These are phyloP conservation scores for Ustilago shanxiensis DNA, from an alignment of 1,284 basidiomycete genomes.

Conservation along the genomic window DNA sequence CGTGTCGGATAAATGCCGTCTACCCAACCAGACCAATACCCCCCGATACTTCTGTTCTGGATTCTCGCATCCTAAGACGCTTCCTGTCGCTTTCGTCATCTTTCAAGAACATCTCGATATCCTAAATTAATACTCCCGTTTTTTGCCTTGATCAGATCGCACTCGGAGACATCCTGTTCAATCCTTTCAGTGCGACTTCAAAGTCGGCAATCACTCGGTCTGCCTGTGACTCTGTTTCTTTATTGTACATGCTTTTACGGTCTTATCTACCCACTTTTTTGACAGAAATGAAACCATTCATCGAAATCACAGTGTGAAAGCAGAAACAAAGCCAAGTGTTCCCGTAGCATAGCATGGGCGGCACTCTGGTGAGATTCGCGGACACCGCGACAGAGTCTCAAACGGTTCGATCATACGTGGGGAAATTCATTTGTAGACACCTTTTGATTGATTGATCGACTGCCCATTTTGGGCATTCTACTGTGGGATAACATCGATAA, in stretches of 20 bases:
- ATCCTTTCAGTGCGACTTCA: constrained; percentile 1
- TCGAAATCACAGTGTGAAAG: not conserved
- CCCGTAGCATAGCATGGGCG: too few relatives aligned
- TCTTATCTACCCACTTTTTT: constrained; percentile 1
- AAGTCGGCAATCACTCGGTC: constrained; percentile 11
- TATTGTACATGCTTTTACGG: constrained; percentile 16
- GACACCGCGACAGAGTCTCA: too few relatives aligned
- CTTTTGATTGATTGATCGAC: not conserved
- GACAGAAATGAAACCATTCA: constrained; percentile 6
- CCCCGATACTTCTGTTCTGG: not conserved
- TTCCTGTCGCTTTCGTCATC: not conserved
- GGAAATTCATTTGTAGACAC: too few relatives aligned
- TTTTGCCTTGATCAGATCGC: not conserved
- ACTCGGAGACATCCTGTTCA: not conserved
- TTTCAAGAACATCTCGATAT: constrained; percentile 2
- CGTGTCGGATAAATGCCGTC: constrained; percentile 12
- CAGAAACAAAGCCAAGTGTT: too few relatives aligned
- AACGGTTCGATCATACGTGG: too few relatives aligned
- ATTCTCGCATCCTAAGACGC: not conserved
- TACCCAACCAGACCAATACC: not conserved
- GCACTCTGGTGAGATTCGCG: too few relatives aligned
- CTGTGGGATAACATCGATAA: constrained; percentile 33
- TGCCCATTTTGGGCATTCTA: not conserved
- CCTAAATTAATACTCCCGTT: not conserved
- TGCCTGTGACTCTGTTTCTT: constrained; percentile 1